Conservation (phyloP, 768 basidiomycete genomes). For the Aureoboletus auriporus region DNA sequence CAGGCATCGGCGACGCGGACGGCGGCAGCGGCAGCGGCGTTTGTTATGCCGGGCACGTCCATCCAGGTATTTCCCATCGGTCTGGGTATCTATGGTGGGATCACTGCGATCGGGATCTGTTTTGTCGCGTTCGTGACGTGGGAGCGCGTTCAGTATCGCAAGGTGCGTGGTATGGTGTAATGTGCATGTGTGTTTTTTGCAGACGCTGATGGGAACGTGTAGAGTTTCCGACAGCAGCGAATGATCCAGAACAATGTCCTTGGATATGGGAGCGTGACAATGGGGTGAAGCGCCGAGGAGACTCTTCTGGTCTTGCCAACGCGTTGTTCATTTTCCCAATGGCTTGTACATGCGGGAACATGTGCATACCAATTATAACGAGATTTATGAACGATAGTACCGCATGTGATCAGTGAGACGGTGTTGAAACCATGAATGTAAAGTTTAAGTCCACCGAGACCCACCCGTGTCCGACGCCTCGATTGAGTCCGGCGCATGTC, state of each 20-base stretch:
- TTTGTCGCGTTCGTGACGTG: slow-evolving; percentile 83
- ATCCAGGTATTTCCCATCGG: slow-evolving; percentile 78
- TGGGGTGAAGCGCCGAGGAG: slow-evolving; percentile 15
- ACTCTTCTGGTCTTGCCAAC: no score
- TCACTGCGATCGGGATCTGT: slow-evolving; percentile 78
- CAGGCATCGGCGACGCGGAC: slow-evolving; percentile 28
- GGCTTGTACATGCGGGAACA: slow-evolving; percentile 3
- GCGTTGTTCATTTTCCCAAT: neutral
- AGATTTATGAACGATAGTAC: no score
- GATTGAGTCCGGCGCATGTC: no score
- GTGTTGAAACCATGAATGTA: no score
- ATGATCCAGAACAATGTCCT: slow-evolving; percentile 60
- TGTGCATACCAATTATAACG: neutral
- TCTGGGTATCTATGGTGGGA: slow-evolving; percentile 78
- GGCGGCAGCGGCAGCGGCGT: slow-evolving; percentile 34
- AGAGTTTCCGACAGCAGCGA: slow-evolving; percentile 56
- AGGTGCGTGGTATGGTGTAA: slow-evolving; percentile 41
- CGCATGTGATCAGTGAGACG: no score
- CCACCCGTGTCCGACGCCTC: no score
- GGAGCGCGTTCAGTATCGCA: slow-evolving; percentile 84
- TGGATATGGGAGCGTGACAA: slow-evolving; percentile 56
- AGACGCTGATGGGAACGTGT: slow-evolving; percentile 3
- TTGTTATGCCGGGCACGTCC: slow-evolving; percentile 67
- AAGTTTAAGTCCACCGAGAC: no score
- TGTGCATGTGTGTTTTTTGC: neutral